Conservation (phyloP, 1,284 basidiomycete genomes). For the Wallemia mellicola region DNA sequence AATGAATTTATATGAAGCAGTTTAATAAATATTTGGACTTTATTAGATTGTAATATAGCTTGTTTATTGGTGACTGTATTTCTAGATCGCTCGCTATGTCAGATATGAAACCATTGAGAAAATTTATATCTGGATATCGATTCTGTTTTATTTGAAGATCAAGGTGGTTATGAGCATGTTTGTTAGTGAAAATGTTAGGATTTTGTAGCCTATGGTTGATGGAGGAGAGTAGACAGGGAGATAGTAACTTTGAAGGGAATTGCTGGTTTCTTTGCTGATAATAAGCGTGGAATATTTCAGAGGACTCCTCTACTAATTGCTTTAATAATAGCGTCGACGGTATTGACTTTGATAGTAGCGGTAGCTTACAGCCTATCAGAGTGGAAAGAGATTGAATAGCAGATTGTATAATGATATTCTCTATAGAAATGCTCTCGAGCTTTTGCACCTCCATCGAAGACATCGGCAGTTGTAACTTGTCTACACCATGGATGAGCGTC, state of each 20-base stretch:
- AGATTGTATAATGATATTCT: neutral
- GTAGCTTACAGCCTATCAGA: neutral
- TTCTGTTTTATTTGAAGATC: neutral
- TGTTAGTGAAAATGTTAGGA: neutral
- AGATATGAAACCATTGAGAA: neutral
- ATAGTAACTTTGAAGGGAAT: neutral
- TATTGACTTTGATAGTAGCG: neutral
- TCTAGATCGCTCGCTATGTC: neutral
- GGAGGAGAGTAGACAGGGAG: neutral
- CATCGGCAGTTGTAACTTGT: neutral
- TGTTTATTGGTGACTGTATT: neutral
- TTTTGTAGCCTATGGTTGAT: neutral
- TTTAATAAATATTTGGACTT: neutral
- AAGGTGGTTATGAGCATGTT: neutral
- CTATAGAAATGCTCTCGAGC: neutral
- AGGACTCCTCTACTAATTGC: neutral
- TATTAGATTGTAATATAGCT: neutral
- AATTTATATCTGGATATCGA: neutral
- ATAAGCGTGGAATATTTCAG: neutral
- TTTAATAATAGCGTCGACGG: neutral
- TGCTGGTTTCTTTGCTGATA: neutral
- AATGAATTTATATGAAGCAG: neutral
- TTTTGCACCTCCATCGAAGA: neutral
- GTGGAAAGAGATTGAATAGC: neutral
- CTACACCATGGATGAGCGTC: neutral